Percentiles rank a stretch among this genome's conserved stretches.
Evolutionary conservation across 371 early-diverging fungal genomes (phyloP).

Genomic region (Mortierella sp.): DNA sequence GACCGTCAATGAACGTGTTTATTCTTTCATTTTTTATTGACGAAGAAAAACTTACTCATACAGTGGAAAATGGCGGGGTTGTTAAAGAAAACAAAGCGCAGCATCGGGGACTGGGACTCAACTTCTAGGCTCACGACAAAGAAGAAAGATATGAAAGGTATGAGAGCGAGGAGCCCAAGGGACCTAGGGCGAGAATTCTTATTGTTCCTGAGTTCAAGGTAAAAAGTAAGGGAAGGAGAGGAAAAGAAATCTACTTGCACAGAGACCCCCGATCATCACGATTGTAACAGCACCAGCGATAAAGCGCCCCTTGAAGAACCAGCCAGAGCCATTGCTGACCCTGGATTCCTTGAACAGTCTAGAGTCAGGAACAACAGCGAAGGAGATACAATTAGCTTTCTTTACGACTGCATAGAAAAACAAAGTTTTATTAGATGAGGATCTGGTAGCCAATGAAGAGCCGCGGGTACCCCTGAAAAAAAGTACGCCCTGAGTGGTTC

Average conservation of each 20-base stretch:
- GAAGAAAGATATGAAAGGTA: too few relatives aligned
- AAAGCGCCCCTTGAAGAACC: too few relatives aligned
- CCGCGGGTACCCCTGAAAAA: not conserved
- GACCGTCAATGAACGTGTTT: too few relatives aligned
- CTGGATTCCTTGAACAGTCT: not conserved
- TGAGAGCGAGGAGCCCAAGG: not conserved
- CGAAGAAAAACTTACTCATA: too few relatives aligned
- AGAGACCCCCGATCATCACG: not conserved
- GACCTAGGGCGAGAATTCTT: too few relatives aligned
- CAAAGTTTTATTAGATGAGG: not conserved
- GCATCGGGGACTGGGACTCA: too few relatives aligned
- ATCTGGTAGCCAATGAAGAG: not conserved
- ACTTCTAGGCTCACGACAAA: too few relatives aligned
- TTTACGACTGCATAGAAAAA: not conserved
- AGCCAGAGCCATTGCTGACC: not conserved
- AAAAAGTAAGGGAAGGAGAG: not conserved
- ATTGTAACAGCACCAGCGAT: not conserved
- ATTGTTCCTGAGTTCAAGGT: too few relatives aligned
- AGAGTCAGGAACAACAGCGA: not conserved
- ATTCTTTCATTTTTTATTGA: too few relatives aligned
- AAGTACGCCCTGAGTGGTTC: not conserved
- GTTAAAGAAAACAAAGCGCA: too few relatives aligned
- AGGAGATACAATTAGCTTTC: not conserved
- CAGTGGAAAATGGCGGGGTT: too few relatives aligned
- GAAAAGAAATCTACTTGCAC: too few relatives aligned